Percentiles rank a stretch among this genome's conserved stretches.
phyloP scores from a whole-genome alignment of 2,329 filamentous ascomycete genomes.

The Pseudocercospora musae region DNA sequence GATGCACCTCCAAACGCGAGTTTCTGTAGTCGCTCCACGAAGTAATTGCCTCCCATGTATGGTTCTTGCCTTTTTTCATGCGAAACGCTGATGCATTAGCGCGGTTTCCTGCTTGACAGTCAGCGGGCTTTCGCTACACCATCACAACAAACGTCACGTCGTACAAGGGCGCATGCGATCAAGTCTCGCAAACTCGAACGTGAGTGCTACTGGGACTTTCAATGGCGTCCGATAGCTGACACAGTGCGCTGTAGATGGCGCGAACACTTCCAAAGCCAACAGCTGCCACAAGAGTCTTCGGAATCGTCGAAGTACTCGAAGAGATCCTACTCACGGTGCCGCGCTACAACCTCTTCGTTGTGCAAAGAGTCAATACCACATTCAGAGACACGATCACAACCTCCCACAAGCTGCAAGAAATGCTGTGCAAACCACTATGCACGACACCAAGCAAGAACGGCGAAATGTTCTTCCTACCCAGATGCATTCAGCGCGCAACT shows the following conservation, averaged over 20 bases:
- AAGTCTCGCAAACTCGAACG: background rate
- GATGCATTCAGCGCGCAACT: background rate
- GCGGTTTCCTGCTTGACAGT: background rate
- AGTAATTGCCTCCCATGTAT: background rate
- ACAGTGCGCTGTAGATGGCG: background rate
- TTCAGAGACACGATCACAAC: conserved; percentile 16
- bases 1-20: background rate
- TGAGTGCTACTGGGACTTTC: background rate
- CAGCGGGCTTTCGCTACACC: background rate
- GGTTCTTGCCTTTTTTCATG: background rate
- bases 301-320: conserved; percentile 22
- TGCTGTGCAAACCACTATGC: background rate
- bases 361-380: conserved; percentile 21
- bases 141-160: background rate
- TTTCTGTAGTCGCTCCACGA: too few relatives aligned
- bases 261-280: background rate
- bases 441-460: background rate
- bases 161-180: background rate
- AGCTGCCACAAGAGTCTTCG: conserved; percentile 14
- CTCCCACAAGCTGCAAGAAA: conserved; percentile 2
- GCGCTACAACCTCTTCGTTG: conserved; percentile 21
- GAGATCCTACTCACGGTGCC: conserved; percentile 18
- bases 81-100: background rate
- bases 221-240: background rate
- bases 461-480: background rate